These are phyloP conservation scores for Acorus calamus DNA, from an alignment of 106 monocot species.

Conservation along the genomic window DNA sequence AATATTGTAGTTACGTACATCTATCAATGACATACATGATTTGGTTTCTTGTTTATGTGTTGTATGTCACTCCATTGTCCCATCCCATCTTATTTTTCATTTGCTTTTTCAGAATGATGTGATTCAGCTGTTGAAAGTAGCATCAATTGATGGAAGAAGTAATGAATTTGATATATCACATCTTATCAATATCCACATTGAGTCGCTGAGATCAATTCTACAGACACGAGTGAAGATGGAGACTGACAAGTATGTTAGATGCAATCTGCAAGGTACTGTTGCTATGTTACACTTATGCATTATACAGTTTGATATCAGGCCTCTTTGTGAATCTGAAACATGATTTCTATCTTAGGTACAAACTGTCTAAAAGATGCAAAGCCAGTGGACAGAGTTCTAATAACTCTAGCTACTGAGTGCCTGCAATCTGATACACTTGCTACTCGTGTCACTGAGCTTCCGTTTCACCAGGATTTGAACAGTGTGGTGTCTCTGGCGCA, in stretches of 20 bases:
- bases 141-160: conserved; percentile 20
- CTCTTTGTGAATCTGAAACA: conserved; percentile 7
- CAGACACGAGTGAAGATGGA: conserved; percentile 14
- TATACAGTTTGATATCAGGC: neutral
- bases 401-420: conserved; percentile 40
- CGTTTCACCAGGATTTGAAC: conserved; percentile 14
- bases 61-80: too few species aligned
- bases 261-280: conserved; percentile 46
- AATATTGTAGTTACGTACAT: too few species aligned
- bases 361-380: conserved; percentile 32
- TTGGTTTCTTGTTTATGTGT: too few species aligned
- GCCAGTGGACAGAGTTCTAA: conserved; percentile 29
- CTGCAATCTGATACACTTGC: conserved; percentile 25
- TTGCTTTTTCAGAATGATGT: conserved; percentile 25
- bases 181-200: conserved; percentile 15
- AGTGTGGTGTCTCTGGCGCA: conserved; percentile 34
- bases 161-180: conserved; percentile 19
- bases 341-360: conserved; percentile 22
- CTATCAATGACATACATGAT: too few species aligned
- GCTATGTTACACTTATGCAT: neutral
- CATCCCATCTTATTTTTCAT: too few species aligned
- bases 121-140: conserved; percentile 40
- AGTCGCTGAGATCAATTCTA: conserved; percentile 31
- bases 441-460: conserved; percentile 9
- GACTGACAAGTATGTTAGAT: conserved; percentile 8